Evolutionary conservation across 2,329 filamentous ascomycete genomes (phyloP), one percentile per base, ranked within the genome.

Genomic region (Periconia sp.): DNA sequence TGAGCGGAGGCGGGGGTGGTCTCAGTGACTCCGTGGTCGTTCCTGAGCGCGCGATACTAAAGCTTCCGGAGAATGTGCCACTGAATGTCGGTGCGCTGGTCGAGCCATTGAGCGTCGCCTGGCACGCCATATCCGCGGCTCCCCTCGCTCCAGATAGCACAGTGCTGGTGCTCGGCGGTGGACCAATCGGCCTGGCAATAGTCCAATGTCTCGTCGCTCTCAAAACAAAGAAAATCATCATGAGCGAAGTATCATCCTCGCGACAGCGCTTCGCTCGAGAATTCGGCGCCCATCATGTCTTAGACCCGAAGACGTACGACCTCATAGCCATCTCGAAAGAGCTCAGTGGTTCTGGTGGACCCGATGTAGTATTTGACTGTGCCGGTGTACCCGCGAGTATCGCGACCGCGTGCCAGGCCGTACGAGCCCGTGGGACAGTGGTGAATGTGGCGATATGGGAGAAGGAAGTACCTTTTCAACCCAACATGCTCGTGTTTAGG

Each of bases 361-460:
- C 78, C 2, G 78, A 84, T 54, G 71, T 85, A 2, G 78, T 80
- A 0, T 84, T 85, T 48, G 83, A 87, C 49, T 82, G 81, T 22
- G 82, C 83, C 0, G 83, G 83, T 5, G 80, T 85, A 15, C 73
- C 78, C n/a, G 70, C 70, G 1, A 78, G 64, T 38, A 40, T 70
- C 8, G 56, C 42, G 12, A 69, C 71, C 46, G 52, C 81, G 66
- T 53, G 80, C 28, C 63, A 73, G 15, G 73, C 78, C 0, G 76
- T 83, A 3, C 72, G 75, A 35, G 72, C 75, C 0, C 72, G 78
- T 24, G 84, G 83, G 0, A 80, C 79, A 0, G 73, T 87, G 0
- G 75, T 86, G 2, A 86, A 86, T 47, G 76, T 86, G n/a, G 81
- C 83, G 0, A 80, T 86, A 3, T 86, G 81, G 81, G 81, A 84